phyloP scores from a whole-genome alignment of 805 yeast genomes.

The Starmerella khaoyaiensis region DNA sequence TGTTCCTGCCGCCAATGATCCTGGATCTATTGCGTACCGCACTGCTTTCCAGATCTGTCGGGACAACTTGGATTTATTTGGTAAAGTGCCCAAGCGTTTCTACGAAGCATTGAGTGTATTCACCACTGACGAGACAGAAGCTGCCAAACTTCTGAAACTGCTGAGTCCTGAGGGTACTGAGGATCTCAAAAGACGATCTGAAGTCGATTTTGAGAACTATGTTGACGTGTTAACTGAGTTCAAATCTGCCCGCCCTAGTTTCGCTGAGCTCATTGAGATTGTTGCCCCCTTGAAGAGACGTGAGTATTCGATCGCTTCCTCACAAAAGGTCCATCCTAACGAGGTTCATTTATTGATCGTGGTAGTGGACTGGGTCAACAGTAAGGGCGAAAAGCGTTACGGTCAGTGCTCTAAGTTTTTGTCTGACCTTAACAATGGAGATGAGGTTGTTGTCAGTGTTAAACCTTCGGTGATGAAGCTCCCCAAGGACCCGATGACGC shows the following conservation, averaged over 20 bases:
- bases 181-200: conserved; percentile 72
- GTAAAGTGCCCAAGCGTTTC: conserved; percentile 91
- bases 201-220: conserved; percentile 67
- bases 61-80: conserved; percentile 77
- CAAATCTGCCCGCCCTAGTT: conserved; percentile 66
- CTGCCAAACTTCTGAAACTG: conserved; percentile 45
- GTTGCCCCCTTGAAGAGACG: conserved; percentile 87
- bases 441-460: conserved; percentile 82
- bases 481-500: conserved; percentile 76
- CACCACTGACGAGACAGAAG: conserved; percentile 60
- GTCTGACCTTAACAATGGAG: conserved; percentile 64
- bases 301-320: conserved; percentile 94
- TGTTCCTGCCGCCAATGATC: conserved; percentile 47
- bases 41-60: conserved; percentile 69
- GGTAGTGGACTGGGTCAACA: conserved; percentile 89
- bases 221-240: conserved; percentile 71
- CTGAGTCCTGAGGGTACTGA: conserved; percentile 73
- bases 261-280: conserved; percentile 54
- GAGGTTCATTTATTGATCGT: conserved; percentile 85
- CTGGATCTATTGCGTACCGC: conserved; percentile 42
- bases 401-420: conserved; percentile 92
- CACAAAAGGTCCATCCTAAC: conserved; percentile 82
- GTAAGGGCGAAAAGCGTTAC: conserved; percentile 64
- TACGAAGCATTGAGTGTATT: conserved; percentile 67
- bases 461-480: conserved; percentile 96